Evolutionary conservation across 495 filamentous ascomycete species (phyloP).

Genomic region (Diplogelasinospora grovesii): DNA sequence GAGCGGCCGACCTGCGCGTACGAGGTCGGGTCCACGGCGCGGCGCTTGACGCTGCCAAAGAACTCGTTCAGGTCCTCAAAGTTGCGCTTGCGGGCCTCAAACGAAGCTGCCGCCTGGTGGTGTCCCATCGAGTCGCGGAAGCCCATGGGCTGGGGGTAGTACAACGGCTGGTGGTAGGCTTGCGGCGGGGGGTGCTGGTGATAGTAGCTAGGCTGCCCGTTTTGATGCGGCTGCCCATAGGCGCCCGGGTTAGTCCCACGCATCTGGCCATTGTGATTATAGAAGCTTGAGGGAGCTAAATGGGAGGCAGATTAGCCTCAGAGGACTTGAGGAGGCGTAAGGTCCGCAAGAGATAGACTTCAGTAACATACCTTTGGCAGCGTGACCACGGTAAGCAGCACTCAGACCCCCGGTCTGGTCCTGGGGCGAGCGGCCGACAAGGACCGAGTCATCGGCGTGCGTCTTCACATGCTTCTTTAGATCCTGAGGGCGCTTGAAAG

Average conservation of each 20-base stretch:
- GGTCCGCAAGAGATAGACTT: neutral
- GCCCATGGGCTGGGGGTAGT: conserved; percentile 57
- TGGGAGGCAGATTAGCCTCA: conserved; percentile 41
- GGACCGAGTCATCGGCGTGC: conserved; percentile 95
- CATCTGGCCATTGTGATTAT: conserved; percentile 53
- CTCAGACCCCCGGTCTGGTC: conserved; percentile 61
- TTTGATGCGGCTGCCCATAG: conserved; percentile 45
- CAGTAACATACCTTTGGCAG: conserved; percentile 53
- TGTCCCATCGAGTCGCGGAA: conserved; percentile 43
- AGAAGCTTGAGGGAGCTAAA: conserved; percentile 50
- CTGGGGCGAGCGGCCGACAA: conserved; percentile 62
- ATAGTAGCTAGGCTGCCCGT: conserved; percentile 44
- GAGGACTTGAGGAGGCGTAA: conserved; percentile 4
- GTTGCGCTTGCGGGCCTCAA: conserved; percentile 69
- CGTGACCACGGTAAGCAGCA: conserved; percentile 43
- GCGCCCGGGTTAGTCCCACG: conserved; percentile 44
- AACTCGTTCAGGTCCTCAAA: conserved; percentile 89
- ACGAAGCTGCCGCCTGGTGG: conserved; percentile 42
- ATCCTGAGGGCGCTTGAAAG: conserved; percentile 98
- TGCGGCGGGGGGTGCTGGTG: conserved; percentile 57
- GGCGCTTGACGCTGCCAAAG: conserved; percentile 84
- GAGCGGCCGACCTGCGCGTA: conserved; percentile 77
- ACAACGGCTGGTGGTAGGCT: conserved; percentile 48
- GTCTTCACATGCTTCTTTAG: conserved; percentile 99
- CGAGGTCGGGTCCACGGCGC: conserved; percentile 75